Base-by-base conservation (phyloP, 805 yeast species). In the Hanseniaspora lindneri region DNA sequence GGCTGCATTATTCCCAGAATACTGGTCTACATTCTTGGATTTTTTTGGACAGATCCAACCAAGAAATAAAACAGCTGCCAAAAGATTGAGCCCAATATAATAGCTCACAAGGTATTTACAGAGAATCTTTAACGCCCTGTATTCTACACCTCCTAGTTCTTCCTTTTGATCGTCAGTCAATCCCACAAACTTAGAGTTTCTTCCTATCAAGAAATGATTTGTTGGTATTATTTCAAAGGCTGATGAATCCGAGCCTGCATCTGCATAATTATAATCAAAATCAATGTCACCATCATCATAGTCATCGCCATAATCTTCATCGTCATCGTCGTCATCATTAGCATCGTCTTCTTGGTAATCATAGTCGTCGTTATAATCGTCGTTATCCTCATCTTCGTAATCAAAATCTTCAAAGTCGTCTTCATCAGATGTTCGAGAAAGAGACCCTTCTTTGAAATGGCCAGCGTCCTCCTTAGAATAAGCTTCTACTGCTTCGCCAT, bases 141-240 rank as follows among this genome's bases (percentile, higher is more conserved):
- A 92, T 60, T 92, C 99, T 14, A 92, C 96, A 43, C 98, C 99
- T 33, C 98, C 99, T 33, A 92, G 66, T 61, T 92, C 99, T 51
- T 83, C 94, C 58, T 85, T 87, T 62, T 92, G 97, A 21, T 74
- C 79, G 32, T 79, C 84, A 2, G 85, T 77, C 37, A 92, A 63
- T 14, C 82, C 82, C 2, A 86, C 82, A 68, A 92, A 92, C 0
- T 88, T 80, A 0, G 97, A 89, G 63, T 92, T 92, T 62, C 96
- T 74, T 10, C 96, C 97, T 30, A 92, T 74, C 5, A 24, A 92
- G 83, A 2, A 97, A 96, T 28, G 74, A 74, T 85, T 94, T 87
- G 0, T 96, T 88, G 92, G 51, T 75, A 76, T 0, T 79, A 66
- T 27, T 79, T 74, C 71, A 72, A 70, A 5, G 60, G 56, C 44